Base-by-base conservation (phyloP, 306 rosid species). In the Styphnolobium japonicum region DNA sequence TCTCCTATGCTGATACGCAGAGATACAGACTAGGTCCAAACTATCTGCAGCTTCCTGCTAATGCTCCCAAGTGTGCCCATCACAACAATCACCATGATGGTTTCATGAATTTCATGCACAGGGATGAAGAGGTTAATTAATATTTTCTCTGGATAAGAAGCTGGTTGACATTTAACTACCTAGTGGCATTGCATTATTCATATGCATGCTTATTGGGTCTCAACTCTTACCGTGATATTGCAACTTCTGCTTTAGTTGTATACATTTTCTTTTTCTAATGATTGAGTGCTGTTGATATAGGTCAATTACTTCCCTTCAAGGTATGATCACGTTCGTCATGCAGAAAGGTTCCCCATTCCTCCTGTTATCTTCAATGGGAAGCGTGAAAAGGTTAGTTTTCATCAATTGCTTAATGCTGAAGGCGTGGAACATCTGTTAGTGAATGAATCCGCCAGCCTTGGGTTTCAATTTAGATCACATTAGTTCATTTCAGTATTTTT, bases 11-110 rank as follows among this genome's bases (percentile, higher is more conserved):
- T 33, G 98, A 91, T 79, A 91, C 88, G 9, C 97, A 93, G 87
- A 86, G 98, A 72, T 94, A 93, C 80, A 94, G 98, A 75, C 97
- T 93, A 52, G 98, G 98, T 71, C 94, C 98, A 43, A 93, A 93
- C 87, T 93, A 91, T 78, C 86, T 93, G 73, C 94, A 89, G 79
- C 89, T 93, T 82, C 98, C 98, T 45, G 90, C 19, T 34, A 93
- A 93, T 80, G 91, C 98, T 60, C 97, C 98, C 76, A 93, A 91
- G 86, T 80, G 82, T 78, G 86, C 93, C 53, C 93, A 91, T 83
- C 94, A 91, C 88, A 93, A 91, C 88, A 91, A 91, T 71, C 98
- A 93, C 87, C 88, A 93, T 51, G 94, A 91, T 0, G 97, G 98
- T 81, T 76, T 88, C 81, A 93, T 93, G 97, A 93, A 93, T 82